Base-by-base conservation (phyloP, 1,284 basidiomycete species). In the Papiliotrema nemorosa region DNA sequence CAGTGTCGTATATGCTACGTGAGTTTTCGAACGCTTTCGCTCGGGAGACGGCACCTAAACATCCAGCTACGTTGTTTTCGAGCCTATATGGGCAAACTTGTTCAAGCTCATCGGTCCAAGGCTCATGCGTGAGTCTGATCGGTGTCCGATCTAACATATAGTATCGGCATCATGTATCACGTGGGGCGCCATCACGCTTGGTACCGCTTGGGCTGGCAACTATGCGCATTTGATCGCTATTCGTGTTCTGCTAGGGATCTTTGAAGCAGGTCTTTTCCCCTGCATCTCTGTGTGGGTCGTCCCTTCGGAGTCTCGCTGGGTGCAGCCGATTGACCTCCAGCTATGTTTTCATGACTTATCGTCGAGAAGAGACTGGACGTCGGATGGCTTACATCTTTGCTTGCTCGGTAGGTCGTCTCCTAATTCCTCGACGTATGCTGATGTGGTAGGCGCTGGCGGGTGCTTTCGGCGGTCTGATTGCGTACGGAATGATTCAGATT, bases 381-480 rank as follows among this genome's bases (percentile, higher is more conserved):
- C 49, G 64, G 0, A 50, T 54, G 7, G 49, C 51, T 5, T 63
- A 57, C 55, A 55, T 66, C 34, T 66, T 64, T 26, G 50, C 56
- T 21, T 49, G 47, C 21, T 54, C 61, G 0, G 64, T 61, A 26
- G 58, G 16, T 22, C 41, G 4, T 18, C 31, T 34, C 20, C 16
- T n/a, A 5, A 24, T n/a, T 14, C 7, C 39, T 9, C 24, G 3
- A 4, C 16, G 3, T 26, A n/a, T 5, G 21, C 31, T 44, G n/a
- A 31, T 74, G 27, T 76, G 78, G 37, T 66, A 77, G 2, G 78
- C 78, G 5, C 18, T 51, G 12, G 25, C 49, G 3, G 49, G 49
- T 21, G 49, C 49, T 3, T 34, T 50, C 25, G 49, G 49, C 20
- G 49, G 49, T n/a, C 42, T 50, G 3, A 44, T 50, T 22, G 44